Conservation (phyloP, 2,329 filamentous ascomycete genomes). For the Aspergillus unguis region DNA sequence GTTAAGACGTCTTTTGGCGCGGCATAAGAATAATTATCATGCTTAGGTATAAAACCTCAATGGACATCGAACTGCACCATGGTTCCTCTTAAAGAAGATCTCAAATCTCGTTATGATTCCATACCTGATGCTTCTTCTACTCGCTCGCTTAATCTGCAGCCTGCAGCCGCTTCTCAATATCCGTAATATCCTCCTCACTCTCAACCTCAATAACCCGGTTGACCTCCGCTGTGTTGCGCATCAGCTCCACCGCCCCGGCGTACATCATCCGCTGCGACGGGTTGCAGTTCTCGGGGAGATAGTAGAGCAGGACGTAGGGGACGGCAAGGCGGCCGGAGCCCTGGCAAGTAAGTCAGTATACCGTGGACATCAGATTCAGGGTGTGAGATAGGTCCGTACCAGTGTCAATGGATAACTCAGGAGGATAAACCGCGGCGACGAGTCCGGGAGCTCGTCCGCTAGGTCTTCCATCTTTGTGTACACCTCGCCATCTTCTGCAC, state of each 20-base stretch:
- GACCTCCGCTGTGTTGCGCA: constrained; percentile 91
- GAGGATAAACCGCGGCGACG: constrained; percentile 83
- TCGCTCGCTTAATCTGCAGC: constrained; percentile 23
- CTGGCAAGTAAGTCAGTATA: constrained; percentile 42
- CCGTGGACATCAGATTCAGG: constrained; percentile 5
- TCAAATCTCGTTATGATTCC: too few relatives aligned
- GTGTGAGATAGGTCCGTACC: constrained; percentile 48
- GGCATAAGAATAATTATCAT: too few relatives aligned
- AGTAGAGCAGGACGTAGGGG: constrained; percentile 93
- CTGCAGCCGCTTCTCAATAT: constrained; percentile 67
- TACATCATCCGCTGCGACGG: constrained; percentile 87
- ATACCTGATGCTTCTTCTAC: too few relatives aligned
- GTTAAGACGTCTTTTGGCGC: too few relatives aligned
- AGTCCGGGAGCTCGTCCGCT: constrained; percentile 85
- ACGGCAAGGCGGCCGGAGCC: constrained; percentile 78
- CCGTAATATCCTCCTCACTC: constrained; percentile 73
- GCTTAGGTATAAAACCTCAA: too few relatives aligned
- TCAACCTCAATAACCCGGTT: constrained; percentile 81
- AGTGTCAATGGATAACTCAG: constrained; percentile 87
- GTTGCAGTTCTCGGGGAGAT: constrained; percentile 89
- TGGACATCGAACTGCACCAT: too few relatives aligned
- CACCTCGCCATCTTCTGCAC: constrained; percentile 72
- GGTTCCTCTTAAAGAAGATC: too few relatives aligned
- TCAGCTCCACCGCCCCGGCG: constrained; percentile 90
- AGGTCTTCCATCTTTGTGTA: constrained; percentile 80